Percentiles rank a stretch among this genome's conserved stretches.
phyloP scores from a whole-genome alignment of 352 stramenopile genomes.

The Pythium monospermum region DNA sequence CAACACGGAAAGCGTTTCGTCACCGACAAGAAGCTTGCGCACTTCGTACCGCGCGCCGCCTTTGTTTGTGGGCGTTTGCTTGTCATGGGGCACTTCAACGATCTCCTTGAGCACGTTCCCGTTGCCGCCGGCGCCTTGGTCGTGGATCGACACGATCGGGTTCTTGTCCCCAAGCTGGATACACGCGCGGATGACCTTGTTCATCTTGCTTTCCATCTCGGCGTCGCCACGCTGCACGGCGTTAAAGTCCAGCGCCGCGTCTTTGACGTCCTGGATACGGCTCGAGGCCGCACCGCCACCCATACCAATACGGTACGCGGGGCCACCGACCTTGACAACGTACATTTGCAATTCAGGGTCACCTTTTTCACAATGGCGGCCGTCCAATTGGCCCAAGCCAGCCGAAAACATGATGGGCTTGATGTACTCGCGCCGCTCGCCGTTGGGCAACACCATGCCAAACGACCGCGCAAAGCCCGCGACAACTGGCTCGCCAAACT shows the following conservation, averaged over 20 bases:
- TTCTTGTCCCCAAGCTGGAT: slow-evolving; percentile 96
- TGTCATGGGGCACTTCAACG: slow-evolving; percentile 84
- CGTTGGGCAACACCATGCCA: slow-evolving; percentile 92
- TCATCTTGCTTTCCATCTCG: slow-evolving; percentile 99
- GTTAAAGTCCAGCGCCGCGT: slow-evolving; percentile 98
- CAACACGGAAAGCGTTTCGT: slow-evolving; percentile 97
- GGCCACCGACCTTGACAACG: slow-evolving; percentile 98
- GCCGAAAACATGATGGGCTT: slow-evolving; percentile 99
- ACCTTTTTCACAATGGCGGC: slow-evolving; percentile 91
- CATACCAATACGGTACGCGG: slow-evolving; percentile 98
- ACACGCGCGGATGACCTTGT: slow-evolving; percentile 98
- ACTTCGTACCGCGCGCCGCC: slow-evolving; percentile 93
- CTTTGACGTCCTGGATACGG: slow-evolving; percentile 91
- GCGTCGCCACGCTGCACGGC: slow-evolving; percentile 98
- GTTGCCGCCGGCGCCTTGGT: slow-evolving; percentile 99
- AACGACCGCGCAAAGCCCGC: slow-evolving; percentile 97
- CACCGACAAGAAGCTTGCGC: slow-evolving; percentile 94
- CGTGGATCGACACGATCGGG: slow-evolving; percentile 98
- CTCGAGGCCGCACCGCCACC: slow-evolving; percentile 96
- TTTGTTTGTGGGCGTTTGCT: slow-evolving; percentile 86
- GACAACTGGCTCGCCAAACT: slow-evolving; percentile 99
- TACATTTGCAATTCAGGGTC: slow-evolving; percentile 94
- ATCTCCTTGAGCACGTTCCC: slow-evolving; percentile 99
- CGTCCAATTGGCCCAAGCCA: slow-evolving; percentile 95
- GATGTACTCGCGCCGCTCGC: slow-evolving; percentile 98